A percentile compares a stretch with the other conserved stretches of the same genome.
These are phyloP conservation scores for Pseudocercospora cruenta DNA, from an alignment of 2,329 filamentous ascomycete genomes.

Conservation along the genomic window DNA sequence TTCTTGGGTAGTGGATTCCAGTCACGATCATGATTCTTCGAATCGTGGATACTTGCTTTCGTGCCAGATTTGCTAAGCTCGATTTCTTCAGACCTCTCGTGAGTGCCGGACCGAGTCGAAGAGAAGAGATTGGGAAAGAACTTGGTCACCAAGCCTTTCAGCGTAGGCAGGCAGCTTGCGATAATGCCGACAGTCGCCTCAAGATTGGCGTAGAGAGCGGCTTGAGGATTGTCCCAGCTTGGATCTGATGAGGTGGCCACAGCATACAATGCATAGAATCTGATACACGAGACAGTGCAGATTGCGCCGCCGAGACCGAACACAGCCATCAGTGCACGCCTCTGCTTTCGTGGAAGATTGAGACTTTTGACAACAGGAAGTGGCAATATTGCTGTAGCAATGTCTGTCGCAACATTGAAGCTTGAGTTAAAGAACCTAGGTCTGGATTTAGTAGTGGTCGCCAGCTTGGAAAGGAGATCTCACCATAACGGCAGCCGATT, in stretches of 20 bases:
- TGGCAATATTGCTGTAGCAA: conserved; percentile 38
- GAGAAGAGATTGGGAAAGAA: conserved; percentile 25
- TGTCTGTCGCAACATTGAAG: conserved; percentile 39
- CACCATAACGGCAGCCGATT: conserved; percentile 33
- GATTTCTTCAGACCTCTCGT: not conserved
- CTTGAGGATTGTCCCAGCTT: conserved; percentile 31
- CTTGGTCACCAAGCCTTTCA: conserved; percentile 28
- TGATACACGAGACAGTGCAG: conserved; percentile 30
- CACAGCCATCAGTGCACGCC: conserved; percentile 34
- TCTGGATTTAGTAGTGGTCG: not conserved
- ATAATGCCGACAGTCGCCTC: conserved; percentile 35
- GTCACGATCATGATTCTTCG: not conserved
- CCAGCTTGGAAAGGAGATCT: not conserved
- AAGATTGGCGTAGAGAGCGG: conserved; percentile 28
- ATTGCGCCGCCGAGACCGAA: conserved; percentile 39
- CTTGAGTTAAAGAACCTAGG: conserved; percentile 33
- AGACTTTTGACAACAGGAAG: conserved; percentile 38
- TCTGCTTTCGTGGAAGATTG: conserved; percentile 33
- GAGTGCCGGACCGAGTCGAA: not conserved
- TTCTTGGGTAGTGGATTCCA: not conserved
- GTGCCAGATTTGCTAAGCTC: conserved; percentile 6
- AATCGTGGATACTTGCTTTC: not conserved
- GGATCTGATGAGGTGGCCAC: conserved; percentile 27
- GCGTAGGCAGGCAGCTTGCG: conserved; percentile 30
- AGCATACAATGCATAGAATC: conserved; percentile 30